Base-by-base conservation (phyloP, 331 rosid genomes). In the Saraca asoca region DNA sequence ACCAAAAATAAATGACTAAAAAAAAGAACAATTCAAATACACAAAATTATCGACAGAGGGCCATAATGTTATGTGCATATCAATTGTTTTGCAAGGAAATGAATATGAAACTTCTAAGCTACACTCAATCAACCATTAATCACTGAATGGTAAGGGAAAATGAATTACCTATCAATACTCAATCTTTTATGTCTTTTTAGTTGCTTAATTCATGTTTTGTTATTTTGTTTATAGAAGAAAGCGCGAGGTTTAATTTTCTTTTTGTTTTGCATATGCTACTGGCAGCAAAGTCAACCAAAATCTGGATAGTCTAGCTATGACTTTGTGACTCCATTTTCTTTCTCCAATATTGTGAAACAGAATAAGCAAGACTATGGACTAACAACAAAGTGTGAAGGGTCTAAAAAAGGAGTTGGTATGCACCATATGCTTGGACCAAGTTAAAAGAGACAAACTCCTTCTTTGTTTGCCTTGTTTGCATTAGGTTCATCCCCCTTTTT, bases 391-490 rank as follows among this genome's bases (percentile, higher is more conserved):
- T 4, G 33, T 45, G 18, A 62, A 46, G 14, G 55, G 15, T 5
- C 20, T 55, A 2, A 55, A 62, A 45, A 42, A 62, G 15, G 55
- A 62, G 46, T 24, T 44, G 33, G 44, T 55, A 62, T 62, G 68
- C 42, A 62, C 42, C 42, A 29, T 62, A 20, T 62, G 68, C 55
- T 62, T 62, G 68, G 68, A 62, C 43, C 68, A 62, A 62, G 68
- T 62, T 24, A 31, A 45, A 14, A 24, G 7, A 41, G 68, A 41
- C 12, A 54, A 62, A 54, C 68, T 62, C 24, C 54, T 62, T 29
- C 68, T 54, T 29, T 43, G 55, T 54, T 45, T 62, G 68, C 68
- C 68, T 20, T 62, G 68, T 33, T 44, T 62, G 29, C 68, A 62
- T 62, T 55, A 62, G 68, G 68, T 62, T 62, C 53, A 12, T 62